Percentiles rank a stretch among this genome's conserved stretches.
Conservation (phyloP, 345 rosid genomes). For the Cardamine occulta region DNA sequence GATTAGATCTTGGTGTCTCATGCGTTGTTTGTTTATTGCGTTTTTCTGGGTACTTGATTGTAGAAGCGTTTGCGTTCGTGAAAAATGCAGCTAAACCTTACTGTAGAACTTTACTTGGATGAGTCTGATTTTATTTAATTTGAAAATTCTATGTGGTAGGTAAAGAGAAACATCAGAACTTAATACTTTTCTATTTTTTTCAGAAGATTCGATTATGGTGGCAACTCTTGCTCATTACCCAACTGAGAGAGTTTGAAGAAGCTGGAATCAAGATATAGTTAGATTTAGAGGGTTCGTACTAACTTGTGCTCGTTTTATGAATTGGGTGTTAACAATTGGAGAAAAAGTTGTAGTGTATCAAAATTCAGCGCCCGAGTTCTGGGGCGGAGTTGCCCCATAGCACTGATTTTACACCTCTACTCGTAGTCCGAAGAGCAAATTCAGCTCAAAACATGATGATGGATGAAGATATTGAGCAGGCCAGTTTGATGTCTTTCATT, state of each 20-base stretch:
- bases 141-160: conserved; percentile 35
- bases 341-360: conserved; percentile 19
- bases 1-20: conserved; percentile 28
- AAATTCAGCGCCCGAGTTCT: conserved; percentile 50
- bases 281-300: not conserved
- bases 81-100: conserved; percentile 20
- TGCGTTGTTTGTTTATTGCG: not conserved
- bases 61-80: not conserved
- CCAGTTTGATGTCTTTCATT: conserved; percentile 66
- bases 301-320: conserved; percentile 9
- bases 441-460: conserved; percentile 75
- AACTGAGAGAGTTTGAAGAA: conserved; percentile 33
- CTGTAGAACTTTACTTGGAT: not conserved
- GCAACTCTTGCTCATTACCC: conserved; percentile 1
- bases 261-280: conserved; percentile 27
- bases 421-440: conserved; percentile 49
- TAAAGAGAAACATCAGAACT: conserved; percentile 24
- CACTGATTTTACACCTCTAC: conserved; percentile 43
- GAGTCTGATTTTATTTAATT: conserved; percentile 25
- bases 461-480: conserved; percentile 87
- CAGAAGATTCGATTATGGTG: conserved; percentile 22
- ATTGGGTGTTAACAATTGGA: conserved; percentile 22
- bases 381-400: conserved; percentile 50
- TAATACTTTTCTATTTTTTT: conserved; percentile 14
- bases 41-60: conserved; percentile 19